Conservation (phyloP, 805 yeast species). For the Yarrowia osloensis region DNA sequence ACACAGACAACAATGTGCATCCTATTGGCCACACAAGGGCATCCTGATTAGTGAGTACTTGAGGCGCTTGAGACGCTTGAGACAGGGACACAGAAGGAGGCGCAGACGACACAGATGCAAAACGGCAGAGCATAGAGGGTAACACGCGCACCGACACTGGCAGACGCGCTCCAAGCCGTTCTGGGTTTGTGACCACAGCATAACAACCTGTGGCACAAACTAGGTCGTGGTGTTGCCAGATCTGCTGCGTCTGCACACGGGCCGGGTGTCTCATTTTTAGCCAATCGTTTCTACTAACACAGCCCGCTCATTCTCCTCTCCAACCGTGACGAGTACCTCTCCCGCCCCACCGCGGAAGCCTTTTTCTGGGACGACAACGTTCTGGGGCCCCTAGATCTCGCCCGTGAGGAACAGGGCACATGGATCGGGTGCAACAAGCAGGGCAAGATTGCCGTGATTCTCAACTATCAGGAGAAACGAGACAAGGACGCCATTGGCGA, state of each 20-base stretch:
- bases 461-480: constrained; percentile 65
- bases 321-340: constrained; percentile 84
- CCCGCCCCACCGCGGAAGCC: constrained; percentile 69
- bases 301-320: constrained; percentile 70
- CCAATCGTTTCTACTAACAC: neutral
- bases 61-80: too few relatives aligned
- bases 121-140: too few relatives aligned
- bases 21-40: constrained; percentile 6
- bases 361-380: constrained; percentile 46
- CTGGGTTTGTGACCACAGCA: too few relatives aligned
- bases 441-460: constrained; percentile 69
- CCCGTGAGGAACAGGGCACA: constrained; percentile 75
- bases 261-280: too few relatives aligned
- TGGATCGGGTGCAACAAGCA: constrained; percentile 77
- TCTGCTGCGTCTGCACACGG: too few relatives aligned
- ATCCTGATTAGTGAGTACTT: constrained; percentile 17
- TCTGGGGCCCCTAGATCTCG: constrained; percentile 73
- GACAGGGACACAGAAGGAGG: neutral
- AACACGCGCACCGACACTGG: too few relatives aligned
- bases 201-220: too few relatives aligned
- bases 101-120: too few relatives aligned
- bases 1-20: neutral
- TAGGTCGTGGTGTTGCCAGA: too few relatives aligned
- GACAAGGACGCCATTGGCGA: constrained; percentile 43
- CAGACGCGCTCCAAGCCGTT: too few relatives aligned